phyloP scores from a whole-genome alignment of 2,329 filamentous ascomycete species.

The Calonectria henricotiae region DNA sequence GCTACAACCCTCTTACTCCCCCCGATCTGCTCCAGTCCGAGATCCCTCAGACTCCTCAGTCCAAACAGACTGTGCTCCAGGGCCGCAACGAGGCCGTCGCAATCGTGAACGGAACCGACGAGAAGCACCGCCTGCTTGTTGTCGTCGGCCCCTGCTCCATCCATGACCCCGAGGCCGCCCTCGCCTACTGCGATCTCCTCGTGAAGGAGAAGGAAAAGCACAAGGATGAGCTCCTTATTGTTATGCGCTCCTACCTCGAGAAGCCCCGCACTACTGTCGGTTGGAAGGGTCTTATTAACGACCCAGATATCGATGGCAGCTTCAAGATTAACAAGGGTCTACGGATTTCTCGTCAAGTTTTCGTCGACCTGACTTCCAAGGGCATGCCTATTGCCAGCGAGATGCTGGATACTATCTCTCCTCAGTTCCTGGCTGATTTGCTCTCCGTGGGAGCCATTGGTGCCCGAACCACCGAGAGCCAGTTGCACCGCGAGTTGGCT shows the following conservation, averaged over 20 bases:
- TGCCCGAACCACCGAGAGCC: conserved; percentile 96
- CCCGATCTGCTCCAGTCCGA: conserved; percentile 97
- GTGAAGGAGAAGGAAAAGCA: conserved; percentile 89
- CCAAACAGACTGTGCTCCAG: conserved; percentile 74
- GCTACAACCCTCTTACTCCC: conserved; percentile 93
- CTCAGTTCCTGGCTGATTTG: conserved; percentile 95
- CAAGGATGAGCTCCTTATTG: conserved; percentile 89
- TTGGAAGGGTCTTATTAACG: conserved; percentile 99
- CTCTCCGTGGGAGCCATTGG: conserved; percentile 94
- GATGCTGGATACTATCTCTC: conserved; percentile 98
- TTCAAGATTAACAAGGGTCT: conserved; percentile 99
- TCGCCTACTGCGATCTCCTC: conserved; percentile 93
- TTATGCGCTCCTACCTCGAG: conserved; percentile 99
- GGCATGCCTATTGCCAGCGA: conserved; percentile 98
- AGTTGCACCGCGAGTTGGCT: conserved; percentile 94
- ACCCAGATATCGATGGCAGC: conserved; percentile 97
- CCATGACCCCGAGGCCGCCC: conserved; percentile 91
- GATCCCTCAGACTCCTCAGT: conserved; percentile 76
- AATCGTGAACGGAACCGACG: conserved; percentile 79
- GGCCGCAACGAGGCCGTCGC: conserved; percentile 77
- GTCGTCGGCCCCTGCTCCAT: conserved; percentile 97
- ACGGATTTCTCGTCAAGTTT: conserved; percentile 88
- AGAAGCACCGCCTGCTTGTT: conserved; percentile 75
- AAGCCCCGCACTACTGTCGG: conserved; percentile 98
- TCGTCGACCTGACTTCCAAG: conserved; percentile 90